Evolutionary conservation across 2,329 filamentous ascomycete genomes (phyloP), one percentile per base, ranked within the genome.

Genomic region (Endoconidiophora polonica): DNA sequence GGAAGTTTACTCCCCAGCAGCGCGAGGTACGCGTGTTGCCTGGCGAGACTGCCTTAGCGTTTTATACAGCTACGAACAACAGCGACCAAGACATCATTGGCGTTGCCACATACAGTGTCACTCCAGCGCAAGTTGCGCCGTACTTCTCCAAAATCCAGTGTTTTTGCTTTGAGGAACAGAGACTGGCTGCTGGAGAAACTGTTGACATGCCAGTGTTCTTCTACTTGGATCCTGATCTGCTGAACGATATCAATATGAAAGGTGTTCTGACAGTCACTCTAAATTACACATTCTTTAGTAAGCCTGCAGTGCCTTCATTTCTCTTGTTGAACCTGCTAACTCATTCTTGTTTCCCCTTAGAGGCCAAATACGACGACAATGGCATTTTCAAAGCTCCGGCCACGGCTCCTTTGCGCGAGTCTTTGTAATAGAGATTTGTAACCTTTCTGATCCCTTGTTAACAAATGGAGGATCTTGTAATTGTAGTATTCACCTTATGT

Each of bases 151-250:
- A 98, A 74, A 98, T 98, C 43, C 91, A 98, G 66, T 98, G 91
- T 62, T 98, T 98, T 66, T 98, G 91, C 66, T 98, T 98, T 60
- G 91, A 98, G 68, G 90, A 87, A 66, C 91, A 98, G 72, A 75
- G 93, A 54, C 66, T 98, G 56, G 90, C 91, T 62, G 88, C 88
- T 4, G 88, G 90, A 42, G 93, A 98, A 72, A 91, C 87, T 42
- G 91, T 98, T 49, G 91, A 98, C 64, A 98, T 98, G 93, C 93
- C 91, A 0, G 93, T 98, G 0, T 98, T 98, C 66, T 98, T 98
- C 68, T 98, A 96, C 65, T 83, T 98, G 56, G 91, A 98, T 61
- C 91, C 91, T 0, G 91, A 96, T 61, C 81, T 98, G 68, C 73
- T 90, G 53, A 88, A 83, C 58, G 91, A 98, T 65, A 70, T 90